Evolutionary conservation across 176 grass and related monocot species (phyloP).

Genomic region (Cenchrus fungigraminus): DNA sequence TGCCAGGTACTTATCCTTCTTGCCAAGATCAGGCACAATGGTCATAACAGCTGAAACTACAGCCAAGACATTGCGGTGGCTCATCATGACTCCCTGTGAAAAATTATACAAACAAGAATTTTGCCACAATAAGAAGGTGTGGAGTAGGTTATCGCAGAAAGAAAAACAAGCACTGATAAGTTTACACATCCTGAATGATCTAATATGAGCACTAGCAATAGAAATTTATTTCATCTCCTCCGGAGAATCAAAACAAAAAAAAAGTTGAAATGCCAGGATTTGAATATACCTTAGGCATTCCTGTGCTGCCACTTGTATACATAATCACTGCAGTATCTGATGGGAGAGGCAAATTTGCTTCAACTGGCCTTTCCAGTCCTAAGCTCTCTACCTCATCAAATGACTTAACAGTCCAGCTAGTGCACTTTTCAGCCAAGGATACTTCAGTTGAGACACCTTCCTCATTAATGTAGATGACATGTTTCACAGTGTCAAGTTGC

Average conservation of each 20-base stretch:
- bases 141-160: conserved; percentile 30
- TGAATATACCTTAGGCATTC: conserved; percentile 90
- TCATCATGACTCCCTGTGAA: conserved; percentile 93
- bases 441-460: conserved; percentile 72
- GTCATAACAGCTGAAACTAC: conserved; percentile 89
- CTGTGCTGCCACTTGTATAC: conserved; percentile 99
- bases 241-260: not conserved
- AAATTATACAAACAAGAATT: conserved; percentile 35
- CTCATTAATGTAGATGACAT: conserved; percentile 85
- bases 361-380: conserved; percentile 64
- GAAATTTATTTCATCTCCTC: not conserved
- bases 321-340: conserved; percentile 91
- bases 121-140: not conserved
- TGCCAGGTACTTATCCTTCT: conserved; percentile 89
- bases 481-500: conserved; percentile 83
- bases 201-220: conserved; percentile 21
- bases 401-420: conserved; percentile 67
- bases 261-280: conserved; percentile 24
- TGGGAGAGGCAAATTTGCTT: conserved; percentile 63
- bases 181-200: conserved; percentile 27
- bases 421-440: conserved; percentile 72
- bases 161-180: not conserved
- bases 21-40: conserved; percentile 77
- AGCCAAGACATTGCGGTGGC: conserved; percentile 82
- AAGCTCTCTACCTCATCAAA: conserved; percentile 83